phyloP scores from a whole-genome alignment of 257 asterid genomes.

The Hygrophila difformis region DNA sequence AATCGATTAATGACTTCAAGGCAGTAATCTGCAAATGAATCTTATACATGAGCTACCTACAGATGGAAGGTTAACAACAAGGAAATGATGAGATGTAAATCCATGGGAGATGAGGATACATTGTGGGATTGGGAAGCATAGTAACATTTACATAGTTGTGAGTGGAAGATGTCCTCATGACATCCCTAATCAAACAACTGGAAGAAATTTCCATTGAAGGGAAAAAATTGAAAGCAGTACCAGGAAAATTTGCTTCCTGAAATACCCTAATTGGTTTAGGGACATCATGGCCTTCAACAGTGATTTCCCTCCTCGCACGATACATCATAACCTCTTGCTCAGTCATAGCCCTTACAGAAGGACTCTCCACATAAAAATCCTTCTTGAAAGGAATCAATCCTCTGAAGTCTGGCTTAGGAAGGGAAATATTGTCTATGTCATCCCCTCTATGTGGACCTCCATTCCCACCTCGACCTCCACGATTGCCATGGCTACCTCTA shows the following conservation, averaged over 20 bases:
- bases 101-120: too few species aligned
- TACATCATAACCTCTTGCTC: constrained; percentile 61
- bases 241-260: constrained; percentile 79
- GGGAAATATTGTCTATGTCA: constrained; percentile 60
- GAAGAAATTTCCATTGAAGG: neutral
- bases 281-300: constrained; percentile 67
- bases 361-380: constrained; percentile 73
- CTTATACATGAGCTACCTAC: constrained; percentile 17
- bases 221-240: constrained; percentile 27
- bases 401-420: constrained; percentile 73
- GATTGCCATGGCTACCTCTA: constrained; percentile 16
- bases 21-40: constrained; percentile 50
- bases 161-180: neutral
- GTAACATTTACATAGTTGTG: too few species aligned
- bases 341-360: constrained; percentile 63
- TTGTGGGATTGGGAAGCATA: too few species aligned
- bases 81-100: too few species aligned
- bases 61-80: too few species aligned
- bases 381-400: constrained; percentile 67
- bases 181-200: neutral
- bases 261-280: constrained; percentile 81
- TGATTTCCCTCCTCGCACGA: constrained; percentile 65
- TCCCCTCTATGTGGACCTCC: constrained; percentile 56
- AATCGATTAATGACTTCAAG: constrained; percentile 68
- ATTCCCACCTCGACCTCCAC: constrained; percentile 47